Conservation (phyloP, 2,329 filamentous ascomycete genomes). For the Scedosporium aurantiacum region DNA sequence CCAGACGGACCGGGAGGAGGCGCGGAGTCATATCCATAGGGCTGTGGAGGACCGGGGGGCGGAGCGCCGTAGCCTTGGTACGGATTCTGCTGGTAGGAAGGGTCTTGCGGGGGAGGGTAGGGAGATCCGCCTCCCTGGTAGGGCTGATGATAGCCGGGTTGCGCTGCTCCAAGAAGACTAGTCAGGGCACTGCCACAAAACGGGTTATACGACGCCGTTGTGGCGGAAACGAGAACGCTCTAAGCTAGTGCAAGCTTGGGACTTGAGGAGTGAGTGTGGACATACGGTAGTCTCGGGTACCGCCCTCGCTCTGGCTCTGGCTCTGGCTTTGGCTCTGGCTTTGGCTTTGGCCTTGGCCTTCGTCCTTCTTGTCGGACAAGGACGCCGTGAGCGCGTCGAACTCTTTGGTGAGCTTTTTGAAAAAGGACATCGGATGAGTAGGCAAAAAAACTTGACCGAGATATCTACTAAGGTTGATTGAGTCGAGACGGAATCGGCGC, state of each 20-base stretch:
- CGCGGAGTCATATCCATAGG: conserved; percentile 10
- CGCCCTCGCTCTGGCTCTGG: conserved; percentile 7
- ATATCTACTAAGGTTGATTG: not conserved
- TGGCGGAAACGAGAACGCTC: not conserved
- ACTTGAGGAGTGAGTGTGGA: not conserved
- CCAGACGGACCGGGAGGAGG: conserved; percentile 7
- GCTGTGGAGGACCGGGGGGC: conserved; percentile 12
- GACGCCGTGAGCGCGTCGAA: conserved; percentile 37
- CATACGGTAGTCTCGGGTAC: conserved; percentile 12
- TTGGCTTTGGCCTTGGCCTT: conserved; percentile 13
- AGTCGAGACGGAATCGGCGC: no score
- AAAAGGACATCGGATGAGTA: conserved; percentile 28
- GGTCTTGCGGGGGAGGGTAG: not conserved
- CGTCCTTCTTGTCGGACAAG: conserved; percentile 22
- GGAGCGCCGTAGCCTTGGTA: conserved; percentile 8
- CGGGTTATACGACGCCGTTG: no score
- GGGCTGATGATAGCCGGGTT: not conserved
- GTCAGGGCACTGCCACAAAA: no score
- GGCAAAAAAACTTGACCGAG: not conserved
- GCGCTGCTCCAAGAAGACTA: not conserved
- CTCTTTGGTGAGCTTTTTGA: conserved; percentile 30
- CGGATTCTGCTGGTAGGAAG: not conserved
- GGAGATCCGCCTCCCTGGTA: conserved; percentile 10
- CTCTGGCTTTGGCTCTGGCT: conserved; percentile 13
- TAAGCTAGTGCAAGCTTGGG: not conserved